These are phyloP conservation scores for Ustilago vetiveriae DNA, from an alignment of 1,284 basidiomycete species.

Conservation along the genomic window DNA sequence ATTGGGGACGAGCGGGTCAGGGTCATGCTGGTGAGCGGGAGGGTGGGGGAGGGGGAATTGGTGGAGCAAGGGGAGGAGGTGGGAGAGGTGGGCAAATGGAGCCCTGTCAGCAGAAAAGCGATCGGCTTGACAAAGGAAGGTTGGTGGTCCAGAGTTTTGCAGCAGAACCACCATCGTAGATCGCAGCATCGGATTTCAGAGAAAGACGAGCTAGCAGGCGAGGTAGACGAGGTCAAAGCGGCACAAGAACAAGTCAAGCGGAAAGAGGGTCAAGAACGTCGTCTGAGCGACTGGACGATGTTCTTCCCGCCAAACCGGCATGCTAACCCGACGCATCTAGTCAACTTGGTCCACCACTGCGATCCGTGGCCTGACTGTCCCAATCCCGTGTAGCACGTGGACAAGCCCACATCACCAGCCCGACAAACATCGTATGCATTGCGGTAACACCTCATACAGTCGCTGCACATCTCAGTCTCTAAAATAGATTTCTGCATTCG, in stretches of 20 bases:
- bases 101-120: slow-evolving; percentile 21
- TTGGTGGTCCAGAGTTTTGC: slow-evolving; percentile 38
- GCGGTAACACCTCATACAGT: too few species aligned
- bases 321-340: slow-evolving; percentile 17
- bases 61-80: neutral
- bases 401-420: too few species aligned
- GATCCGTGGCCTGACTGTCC: slow-evolving; percentile 41
- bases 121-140: slow-evolving; percentile 30
- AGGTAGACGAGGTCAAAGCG: neutral
- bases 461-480: too few species aligned
- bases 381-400: slow-evolving; percentile 3
- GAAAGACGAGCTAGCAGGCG: neutral
- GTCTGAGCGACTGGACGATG: slow-evolving; percentile 24
- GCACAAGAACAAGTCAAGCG: neutral
- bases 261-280: slow-evolving; percentile 4
- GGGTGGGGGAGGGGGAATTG: slow-evolving; percentile 28
- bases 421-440: too few species aligned
- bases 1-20: slow-evolving; percentile 40
- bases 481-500: too few species aligned
- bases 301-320: slow-evolving; percentile 32
- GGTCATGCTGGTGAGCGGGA: slow-evolving; percentile 23
- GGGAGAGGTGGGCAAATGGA: neutral
- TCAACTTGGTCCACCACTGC: slow-evolving; percentile 24
- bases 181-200: too few species aligned
- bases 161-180: slow-evolving; percentile 15